A percentile compares a stretch with the other conserved stretches of the same genome.
phyloP scores from a whole-genome alignment of 768 basidiomycete species.

The Sporobolomyces pararoseus region DNA sequence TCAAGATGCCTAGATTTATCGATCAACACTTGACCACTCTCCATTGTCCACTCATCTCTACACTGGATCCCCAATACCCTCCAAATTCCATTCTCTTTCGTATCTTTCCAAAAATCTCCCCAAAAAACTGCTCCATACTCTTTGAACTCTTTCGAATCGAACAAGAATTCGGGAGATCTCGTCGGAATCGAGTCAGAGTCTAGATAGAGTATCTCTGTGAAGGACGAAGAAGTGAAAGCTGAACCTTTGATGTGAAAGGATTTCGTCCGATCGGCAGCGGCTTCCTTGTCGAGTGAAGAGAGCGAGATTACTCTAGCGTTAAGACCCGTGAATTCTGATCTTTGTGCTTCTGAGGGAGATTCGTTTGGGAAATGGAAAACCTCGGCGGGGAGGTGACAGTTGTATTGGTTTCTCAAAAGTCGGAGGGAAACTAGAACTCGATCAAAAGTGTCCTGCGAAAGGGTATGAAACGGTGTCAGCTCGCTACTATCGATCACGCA shows the following conservation, averaged over 20 bases:
- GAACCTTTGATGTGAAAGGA: slow-evolving; percentile 50
- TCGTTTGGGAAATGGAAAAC: slow-evolving; percentile 53
- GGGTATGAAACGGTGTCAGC: no score
- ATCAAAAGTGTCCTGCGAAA: slow-evolving; percentile 46
- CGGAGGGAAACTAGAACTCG: slow-evolving; percentile 46
- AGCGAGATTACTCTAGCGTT: slow-evolving; percentile 41
- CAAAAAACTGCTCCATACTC: slow-evolving; percentile 49
- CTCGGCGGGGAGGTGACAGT: slow-evolving; percentile 47
- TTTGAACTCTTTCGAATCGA: slow-evolving; percentile 50
- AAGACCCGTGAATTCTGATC: slow-evolving; percentile 26
- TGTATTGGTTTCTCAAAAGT: slow-evolving; percentile 43
- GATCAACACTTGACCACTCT: slow-evolving; percentile 54
- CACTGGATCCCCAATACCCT: slow-evolving; percentile 52
- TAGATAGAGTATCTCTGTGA: slow-evolving; percentile 52
- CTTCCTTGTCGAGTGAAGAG: slow-evolving; percentile 46
- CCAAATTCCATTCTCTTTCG: slow-evolving; percentile 48
- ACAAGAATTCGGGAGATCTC: slow-evolving; percentile 50
- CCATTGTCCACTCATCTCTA: slow-evolving; percentile 54
- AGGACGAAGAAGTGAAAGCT: slow-evolving; percentile 47
- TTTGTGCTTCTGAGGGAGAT: slow-evolving; percentile 43
- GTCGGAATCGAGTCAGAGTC: slow-evolving; percentile 48
- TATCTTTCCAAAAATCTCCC: slow-evolving; percentile 54
- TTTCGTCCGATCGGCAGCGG: slow-evolving; percentile 47
- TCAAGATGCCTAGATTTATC: slow-evolving; percentile 53
- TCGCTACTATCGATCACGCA: no score